Percentiles rank a stretch among this genome's conserved stretches.
Conservation (phyloP, 352 stramenopile species). For the Elongisporangium anandrum region DNA sequence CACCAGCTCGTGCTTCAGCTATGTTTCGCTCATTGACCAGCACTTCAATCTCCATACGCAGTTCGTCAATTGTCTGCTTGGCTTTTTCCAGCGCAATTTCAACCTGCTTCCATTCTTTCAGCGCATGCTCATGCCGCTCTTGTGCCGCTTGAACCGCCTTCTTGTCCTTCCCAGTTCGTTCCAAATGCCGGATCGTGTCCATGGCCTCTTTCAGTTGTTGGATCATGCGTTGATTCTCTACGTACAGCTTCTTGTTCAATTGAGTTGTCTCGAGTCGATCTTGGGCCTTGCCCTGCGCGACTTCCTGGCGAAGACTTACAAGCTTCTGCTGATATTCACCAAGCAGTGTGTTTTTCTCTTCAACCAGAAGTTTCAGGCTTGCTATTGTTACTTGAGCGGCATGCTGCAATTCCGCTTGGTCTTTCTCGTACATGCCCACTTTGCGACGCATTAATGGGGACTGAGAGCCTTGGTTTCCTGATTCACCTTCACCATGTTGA, state of each 20-base stretch:
- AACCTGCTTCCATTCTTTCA: slow-evolving; percentile 73
- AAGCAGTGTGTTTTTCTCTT: slow-evolving; percentile 72
- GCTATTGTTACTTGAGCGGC: slow-evolving; percentile 74
- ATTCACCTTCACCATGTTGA: slow-evolving; percentile 8
- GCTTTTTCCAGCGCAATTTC: slow-evolving; percentile 49
- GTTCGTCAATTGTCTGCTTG: slow-evolving; percentile 45
- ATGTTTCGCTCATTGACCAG: slow-evolving; percentile 60
- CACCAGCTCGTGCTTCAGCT: slow-evolving; percentile 71
- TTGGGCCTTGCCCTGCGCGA: slow-evolving; percentile 40
- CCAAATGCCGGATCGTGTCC: slow-evolving; percentile 57
- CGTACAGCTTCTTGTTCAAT: slow-evolving; percentile 65
- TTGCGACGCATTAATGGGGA: slow-evolving; percentile 54
- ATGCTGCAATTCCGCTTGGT: slow-evolving; percentile 67
- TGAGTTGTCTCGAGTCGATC: slow-evolving; percentile 49
- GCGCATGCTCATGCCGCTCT: slow-evolving; percentile 55
- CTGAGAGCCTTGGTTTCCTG: slow-evolving; percentile 7
- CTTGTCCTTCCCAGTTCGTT: slow-evolving; percentile 49
- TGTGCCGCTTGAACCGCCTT: slow-evolving; percentile 56
- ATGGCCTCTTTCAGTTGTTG: slow-evolving; percentile 62
- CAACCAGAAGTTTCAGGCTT: slow-evolving; percentile 73
- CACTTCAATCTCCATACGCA: slow-evolving; percentile 51
- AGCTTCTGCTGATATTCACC: slow-evolving; percentile 61
- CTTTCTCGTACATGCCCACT: slow-evolving; percentile 71
- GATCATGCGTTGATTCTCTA: slow-evolving; percentile 80
- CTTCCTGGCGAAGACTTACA: slow-evolving; percentile 34